A percentile compares a stretch with the other conserved stretches of the same genome.
phyloP scores from a whole-genome alignment of 2,329 filamentous ascomycete species.

The Hymenoscyphus fructigenus region DNA sequence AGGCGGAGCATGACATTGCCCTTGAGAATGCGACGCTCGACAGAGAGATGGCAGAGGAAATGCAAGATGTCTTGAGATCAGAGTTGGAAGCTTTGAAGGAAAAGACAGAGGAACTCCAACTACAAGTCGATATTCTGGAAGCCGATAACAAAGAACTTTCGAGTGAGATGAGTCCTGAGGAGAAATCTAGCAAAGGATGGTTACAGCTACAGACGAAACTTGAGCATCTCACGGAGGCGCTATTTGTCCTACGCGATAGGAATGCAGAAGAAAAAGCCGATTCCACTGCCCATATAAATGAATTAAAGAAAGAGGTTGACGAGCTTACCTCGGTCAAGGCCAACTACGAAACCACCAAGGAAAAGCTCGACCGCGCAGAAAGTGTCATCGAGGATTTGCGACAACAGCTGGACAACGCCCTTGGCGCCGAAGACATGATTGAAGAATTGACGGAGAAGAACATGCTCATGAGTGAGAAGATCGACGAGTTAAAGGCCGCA shows the following conservation, averaged over 20 bases:
- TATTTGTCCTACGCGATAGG: conserved; percentile 81
- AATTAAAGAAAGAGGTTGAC: conserved; percentile 70
- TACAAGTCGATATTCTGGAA: conserved; percentile 82
- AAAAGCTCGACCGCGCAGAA: conserved; percentile 71
- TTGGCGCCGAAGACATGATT: conserved; percentile 90
- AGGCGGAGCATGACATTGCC: conserved; percentile 81
- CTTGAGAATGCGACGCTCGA: conserved; percentile 88
- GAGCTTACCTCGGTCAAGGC: conserved; percentile 67
- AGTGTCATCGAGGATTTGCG: conserved; percentile 79
- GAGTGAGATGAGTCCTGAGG: conserved; percentile 83
- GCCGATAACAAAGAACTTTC: conserved; percentile 85
- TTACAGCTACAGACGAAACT: conserved; percentile 89
- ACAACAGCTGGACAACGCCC: conserved; percentile 84
- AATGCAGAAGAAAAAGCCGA: conserved; percentile 83
- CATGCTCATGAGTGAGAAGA: conserved; percentile 76
- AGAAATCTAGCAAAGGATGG: conserved; percentile 83
- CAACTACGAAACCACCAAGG: conserved; percentile 67
- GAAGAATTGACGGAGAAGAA: conserved; percentile 89
- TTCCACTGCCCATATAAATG: conserved; percentile 70
- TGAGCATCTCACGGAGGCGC: conserved; percentile 79
- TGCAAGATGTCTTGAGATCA: conserved; percentile 74
- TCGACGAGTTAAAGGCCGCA: conserved; percentile 76
- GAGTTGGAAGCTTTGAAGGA: conserved; percentile 76
- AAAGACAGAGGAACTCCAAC: conserved; percentile 77
- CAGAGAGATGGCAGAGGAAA: conserved; percentile 95